These are phyloP conservation scores for Protomyces inouyei DNA, from an alignment of 1,139 yeast genomes.

Conservation along the genomic window DNA sequence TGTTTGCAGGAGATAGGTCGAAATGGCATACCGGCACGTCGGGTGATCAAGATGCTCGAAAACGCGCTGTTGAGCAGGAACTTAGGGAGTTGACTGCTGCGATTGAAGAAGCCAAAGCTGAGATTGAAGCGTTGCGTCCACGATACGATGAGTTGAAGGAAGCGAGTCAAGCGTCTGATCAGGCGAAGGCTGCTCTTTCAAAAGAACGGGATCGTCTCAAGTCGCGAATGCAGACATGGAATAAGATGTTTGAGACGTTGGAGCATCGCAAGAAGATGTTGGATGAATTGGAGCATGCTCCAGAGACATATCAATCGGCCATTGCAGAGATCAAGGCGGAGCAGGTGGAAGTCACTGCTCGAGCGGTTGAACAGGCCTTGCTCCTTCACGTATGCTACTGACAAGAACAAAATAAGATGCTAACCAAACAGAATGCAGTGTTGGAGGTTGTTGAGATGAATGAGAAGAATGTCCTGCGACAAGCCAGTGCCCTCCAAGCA, in stretches of 20 bases:
- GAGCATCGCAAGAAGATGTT: slow-evolving; percentile 17
- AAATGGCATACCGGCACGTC: not conserved
- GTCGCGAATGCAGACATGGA: not conserved
- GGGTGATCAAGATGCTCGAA: not conserved
- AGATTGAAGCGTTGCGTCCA: slow-evolving; percentile 20
- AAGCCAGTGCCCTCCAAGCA: slow-evolving; percentile 1
- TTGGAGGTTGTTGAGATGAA: not conserved
- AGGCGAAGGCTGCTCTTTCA: not conserved
- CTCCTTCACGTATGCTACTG: not conserved
- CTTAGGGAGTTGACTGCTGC: slow-evolving; percentile 2
- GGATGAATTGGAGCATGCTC: slow-evolving; percentile 16
- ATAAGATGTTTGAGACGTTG: not conserved
- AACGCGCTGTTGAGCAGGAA: slow-evolving; percentile 2
- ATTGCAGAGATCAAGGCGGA: slow-evolving; percentile 34
- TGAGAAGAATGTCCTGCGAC: slow-evolving; percentile 1
- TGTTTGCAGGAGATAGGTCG: not conserved
- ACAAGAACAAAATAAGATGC: not conserved
- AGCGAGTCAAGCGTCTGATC: not conserved
- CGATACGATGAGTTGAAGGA: slow-evolving; percentile 3
- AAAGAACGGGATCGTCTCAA: slow-evolving; percentile 1
- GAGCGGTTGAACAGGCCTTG: too few relatives aligned
- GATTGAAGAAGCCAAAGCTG: not conserved
- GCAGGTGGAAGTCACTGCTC: slow-evolving; percentile 14
- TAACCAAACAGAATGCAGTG: slow-evolving; percentile 2
- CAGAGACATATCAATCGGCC: slow-evolving; percentile 35